phyloP scores from a whole-genome alignment of 202 grass and related monocot genomes.

The Schoenoplectus triqueter region DNA sequence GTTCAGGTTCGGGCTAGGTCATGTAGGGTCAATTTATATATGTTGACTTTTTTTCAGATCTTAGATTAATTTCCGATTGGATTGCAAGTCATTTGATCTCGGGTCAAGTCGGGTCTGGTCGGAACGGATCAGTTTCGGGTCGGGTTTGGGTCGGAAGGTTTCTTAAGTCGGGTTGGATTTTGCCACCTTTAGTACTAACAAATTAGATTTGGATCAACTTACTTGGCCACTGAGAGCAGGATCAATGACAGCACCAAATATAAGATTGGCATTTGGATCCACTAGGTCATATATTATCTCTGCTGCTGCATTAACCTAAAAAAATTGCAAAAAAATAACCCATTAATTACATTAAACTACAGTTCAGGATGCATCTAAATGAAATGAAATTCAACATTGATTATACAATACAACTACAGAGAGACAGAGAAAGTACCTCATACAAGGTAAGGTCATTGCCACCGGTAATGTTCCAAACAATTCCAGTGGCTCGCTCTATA shows the following conservation, averaged over 20 bases:
- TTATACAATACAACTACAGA: constrained; percentile 19
- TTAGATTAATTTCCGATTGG: too few species aligned
- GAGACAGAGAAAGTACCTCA: constrained; percentile 63
- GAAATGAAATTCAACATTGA: constrained; percentile 4
- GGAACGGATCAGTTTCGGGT: too few species aligned
- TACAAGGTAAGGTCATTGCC: constrained; percentile 88
- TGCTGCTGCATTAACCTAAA: constrained; percentile 93
- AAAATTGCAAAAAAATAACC: constrained; percentile 29
- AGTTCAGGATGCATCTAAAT: neutral
- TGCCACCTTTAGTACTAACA: neutral
- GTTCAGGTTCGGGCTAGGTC: too few species aligned
- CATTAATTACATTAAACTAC: constrained; percentile 30
- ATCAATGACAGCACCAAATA: constrained; percentile 98
- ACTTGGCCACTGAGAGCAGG: constrained; percentile 87
- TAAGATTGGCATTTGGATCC: constrained; percentile 98
- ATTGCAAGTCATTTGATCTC: too few species aligned
- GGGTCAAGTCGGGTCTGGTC: too few species aligned
- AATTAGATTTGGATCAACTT: constrained; percentile 47
- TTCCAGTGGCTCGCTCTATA: constrained; percentile 97
- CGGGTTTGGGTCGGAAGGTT: too few species aligned
- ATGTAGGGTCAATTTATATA: too few species aligned
- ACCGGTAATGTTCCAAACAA: constrained; percentile 99
- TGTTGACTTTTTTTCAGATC: too few species aligned
- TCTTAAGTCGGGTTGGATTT: too few species aligned
- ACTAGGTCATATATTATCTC: constrained; percentile 99